Evolutionary conservation across 306 rosid species (phyloP).

Genomic region (Trichosanthes cucumerina): DNA sequence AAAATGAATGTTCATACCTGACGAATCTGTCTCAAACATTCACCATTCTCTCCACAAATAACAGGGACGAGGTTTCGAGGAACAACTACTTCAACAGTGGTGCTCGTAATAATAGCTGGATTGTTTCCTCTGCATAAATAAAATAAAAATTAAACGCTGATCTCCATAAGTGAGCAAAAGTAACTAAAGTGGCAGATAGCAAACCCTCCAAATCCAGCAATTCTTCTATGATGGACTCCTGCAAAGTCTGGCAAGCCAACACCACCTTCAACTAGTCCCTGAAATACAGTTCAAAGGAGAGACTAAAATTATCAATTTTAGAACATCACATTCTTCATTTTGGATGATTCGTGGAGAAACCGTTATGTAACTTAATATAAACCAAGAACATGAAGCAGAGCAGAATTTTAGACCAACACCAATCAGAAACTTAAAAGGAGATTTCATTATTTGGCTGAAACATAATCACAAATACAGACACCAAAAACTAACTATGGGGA

Average conservation of each 20-base stretch:
- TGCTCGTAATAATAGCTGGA: constrained; percentile 61
- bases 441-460: background rate
- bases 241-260: constrained; percentile 67
- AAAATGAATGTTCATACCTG: constrained; percentile 35
- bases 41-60: constrained; percentile 89
- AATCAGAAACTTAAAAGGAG: background rate
- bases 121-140: constrained; percentile 50
- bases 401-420: background rate
- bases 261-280: constrained; percentile 73
- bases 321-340: background rate
- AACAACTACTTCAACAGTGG: constrained; percentile 88
- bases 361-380: background rate
- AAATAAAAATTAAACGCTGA: constrained; percentile 6
- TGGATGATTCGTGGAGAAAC: background rate
- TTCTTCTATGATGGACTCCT: constrained; percentile 59
- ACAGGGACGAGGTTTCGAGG: constrained; percentile 67
- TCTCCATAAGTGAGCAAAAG: background rate
- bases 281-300: constrained; percentile 9
- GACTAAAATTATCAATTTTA: background rate
- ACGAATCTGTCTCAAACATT: constrained; percentile 88
- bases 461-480: constrained; percentile 8
- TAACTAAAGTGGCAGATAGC: constrained; percentile 8
- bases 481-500: background rate
- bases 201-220: constrained; percentile 55
- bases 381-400: background rate